Evolutionary conservation across 495 filamentous ascomycete species (phyloP), one percentile per base, ranked within the genome.

Genomic region (Talaromyces thailandensis): DNA sequence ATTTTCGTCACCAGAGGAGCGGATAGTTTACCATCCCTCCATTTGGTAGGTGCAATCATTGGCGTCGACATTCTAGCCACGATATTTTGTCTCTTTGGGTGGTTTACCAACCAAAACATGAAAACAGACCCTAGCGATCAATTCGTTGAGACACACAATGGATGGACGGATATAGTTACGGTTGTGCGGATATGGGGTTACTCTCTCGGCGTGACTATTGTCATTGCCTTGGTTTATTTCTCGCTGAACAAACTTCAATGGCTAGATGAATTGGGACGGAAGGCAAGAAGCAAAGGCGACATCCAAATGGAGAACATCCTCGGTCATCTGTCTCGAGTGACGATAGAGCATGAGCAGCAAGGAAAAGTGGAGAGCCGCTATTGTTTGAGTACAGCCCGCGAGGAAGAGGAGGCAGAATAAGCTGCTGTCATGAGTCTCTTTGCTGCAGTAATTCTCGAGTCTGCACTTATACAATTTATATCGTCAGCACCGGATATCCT

Each of bases 181-280:
- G 87, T 89, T 2, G 86, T 91, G 21, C 81, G 89, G n/a, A 78
- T 92, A 63, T 92, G 89, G 88, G 79, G 77, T 14, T 91, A 85
- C 75, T 88, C 86, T 2, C 84, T 91, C 57, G 87, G 83, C 63
- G 87, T 90, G 62, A 86, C 85, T 64, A 86, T 91, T 64, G 81
- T 91, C 65, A 86, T 90, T 65, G 88, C 88, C 37, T 82, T 92
- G 65, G 82, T 88, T 60, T 91, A 92, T 75, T 88, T 82, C 73
- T 74, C 85, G 62, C 77, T 92, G 66, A 89, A 88, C 73, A 75
- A 80, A 64, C 81, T 89, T 65, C 69, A 77, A 52, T 85, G 82
- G 80, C 79, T 91, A 37, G 82, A 89, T 71, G 79, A 92, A 63
- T 81, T 92, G 24, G 89, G 89, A 64, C 84, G 89, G 63, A 81